Evolutionary conservation across 495 filamentous ascomycete genomes (phyloP).

Genomic region (Aspergillus asperescens): DNA sequence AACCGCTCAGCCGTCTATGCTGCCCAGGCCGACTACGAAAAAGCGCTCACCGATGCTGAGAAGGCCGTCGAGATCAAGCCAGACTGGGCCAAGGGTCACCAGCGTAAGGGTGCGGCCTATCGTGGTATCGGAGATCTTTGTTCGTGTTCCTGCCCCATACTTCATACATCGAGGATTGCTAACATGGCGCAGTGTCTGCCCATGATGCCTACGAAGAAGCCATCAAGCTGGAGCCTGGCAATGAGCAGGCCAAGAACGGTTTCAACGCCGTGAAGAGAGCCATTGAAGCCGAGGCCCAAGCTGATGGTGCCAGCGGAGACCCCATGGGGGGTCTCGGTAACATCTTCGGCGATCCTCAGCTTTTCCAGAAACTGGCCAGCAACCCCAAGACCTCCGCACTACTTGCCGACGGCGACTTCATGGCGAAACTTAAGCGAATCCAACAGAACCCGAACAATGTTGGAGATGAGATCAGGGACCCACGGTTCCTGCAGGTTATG

Average conservation of each 20-base stretch:
- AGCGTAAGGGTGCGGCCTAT: constrained; percentile 82
- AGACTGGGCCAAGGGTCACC: constrained; percentile 96
- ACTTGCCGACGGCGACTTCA: constrained; percentile 82
- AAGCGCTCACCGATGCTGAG: constrained; percentile 81
- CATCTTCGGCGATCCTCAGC: constrained; percentile 88
- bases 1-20: constrained; percentile 96
- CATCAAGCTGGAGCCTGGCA: constrained; percentile 82
- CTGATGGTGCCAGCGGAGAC: constrained; percentile 61
- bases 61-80: constrained; percentile 92
- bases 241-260: constrained; percentile 88
- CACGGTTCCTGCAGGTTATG: constrained; percentile 88
- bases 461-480: constrained; percentile 78
- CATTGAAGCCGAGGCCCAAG: constrained; percentile 72
- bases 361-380: constrained; percentile 81
- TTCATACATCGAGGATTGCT: constrained; percentile 3
- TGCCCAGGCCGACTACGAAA: constrained; percentile 79
- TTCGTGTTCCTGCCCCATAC: constrained; percentile 30
- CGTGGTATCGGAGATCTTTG: constrained; percentile 80
- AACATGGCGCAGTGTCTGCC: constrained; percentile 55
- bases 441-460: constrained; percentile 74
- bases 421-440: constrained; percentile 78
- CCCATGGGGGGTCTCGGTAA: constrained; percentile 71
- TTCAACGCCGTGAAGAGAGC: constrained; percentile 76
- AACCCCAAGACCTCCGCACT: constrained; percentile 90
- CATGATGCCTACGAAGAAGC: constrained; percentile 88